These are phyloP conservation scores for Camellia granthamiana DNA, from an alignment of 148 eudicot species.

Conservation along the genomic window DNA sequence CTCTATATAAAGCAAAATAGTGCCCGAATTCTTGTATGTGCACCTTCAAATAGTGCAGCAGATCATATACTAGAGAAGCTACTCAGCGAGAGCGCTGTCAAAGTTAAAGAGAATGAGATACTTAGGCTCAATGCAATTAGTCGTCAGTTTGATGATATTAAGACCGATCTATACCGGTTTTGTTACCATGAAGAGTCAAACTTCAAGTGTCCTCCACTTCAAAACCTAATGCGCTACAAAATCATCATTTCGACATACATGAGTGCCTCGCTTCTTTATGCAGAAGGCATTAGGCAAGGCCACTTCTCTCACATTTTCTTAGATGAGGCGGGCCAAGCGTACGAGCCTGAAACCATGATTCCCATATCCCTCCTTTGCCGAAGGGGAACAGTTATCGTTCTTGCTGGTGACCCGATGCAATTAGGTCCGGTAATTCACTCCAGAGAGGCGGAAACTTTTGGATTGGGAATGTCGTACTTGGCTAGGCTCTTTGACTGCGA, in stretches of 20 bases:
- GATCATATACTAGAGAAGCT: constrained; percentile 77
- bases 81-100: constrained; percentile 14
- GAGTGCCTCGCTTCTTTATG: constrained; percentile 60
- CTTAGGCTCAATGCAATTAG: constrained; percentile 82
- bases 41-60: constrained; percentile 92
- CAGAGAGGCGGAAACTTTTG: constrained; percentile 51
- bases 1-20: constrained; percentile 33
- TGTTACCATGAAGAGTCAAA: constrained; percentile 49
- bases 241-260: constrained; percentile 77
- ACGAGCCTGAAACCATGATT: constrained; percentile 96
- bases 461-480: constrained; percentile 70
- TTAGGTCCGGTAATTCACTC: constrained; percentile 88
- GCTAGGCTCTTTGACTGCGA: constrained; percentile 66
- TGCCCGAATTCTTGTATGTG: constrained; percentile 63
- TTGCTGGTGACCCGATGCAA: constrained; percentile 95
- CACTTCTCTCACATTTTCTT: constrained; percentile 87
- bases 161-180: constrained; percentile 38
- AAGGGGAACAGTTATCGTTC: constrained; percentile 59
- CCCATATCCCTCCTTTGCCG: constrained; percentile 63
- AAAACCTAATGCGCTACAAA: constrained; percentile 34
- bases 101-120: constrained; percentile 42
- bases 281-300: constrained; percentile 60
- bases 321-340: constrained; percentile 98
- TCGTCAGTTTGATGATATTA: constrained; percentile 65
- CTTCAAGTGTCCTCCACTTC: constrained; percentile 55